Evolutionary conservation across 2,329 filamentous ascomycete species (phyloP).

Genomic region (Aspergillus hiratsukae): DNA sequence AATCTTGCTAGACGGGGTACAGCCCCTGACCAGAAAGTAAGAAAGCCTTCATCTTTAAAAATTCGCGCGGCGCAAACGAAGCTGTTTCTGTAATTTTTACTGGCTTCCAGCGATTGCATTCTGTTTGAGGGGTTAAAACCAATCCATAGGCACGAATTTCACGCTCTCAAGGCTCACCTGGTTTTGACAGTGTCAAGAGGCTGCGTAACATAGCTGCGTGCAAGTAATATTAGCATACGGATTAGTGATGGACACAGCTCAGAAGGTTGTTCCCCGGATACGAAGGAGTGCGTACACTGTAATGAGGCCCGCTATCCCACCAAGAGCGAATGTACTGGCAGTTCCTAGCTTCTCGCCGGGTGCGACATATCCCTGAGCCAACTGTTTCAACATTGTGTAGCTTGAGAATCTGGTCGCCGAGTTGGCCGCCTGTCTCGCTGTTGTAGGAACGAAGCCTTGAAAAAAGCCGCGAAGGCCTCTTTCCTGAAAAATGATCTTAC

Average conservation of each 20-base stretch:
- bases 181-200: conserved; percentile 94
- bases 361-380: conserved; percentile 85
- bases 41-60: conserved; percentile 79
- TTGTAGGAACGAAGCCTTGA: conserved; percentile 93
- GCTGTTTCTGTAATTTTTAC: conserved; percentile 76
- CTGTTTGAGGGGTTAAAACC: conserved; percentile 35
- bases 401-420: conserved; percentile 85
- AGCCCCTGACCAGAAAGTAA: conserved; percentile 93
- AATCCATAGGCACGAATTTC: not conserved
- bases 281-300: conserved; percentile 59
- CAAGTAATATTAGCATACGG: conserved; percentile 7
- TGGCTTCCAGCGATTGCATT: conserved; percentile 94
- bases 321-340: conserved; percentile 83
- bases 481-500: conserved; percentile 79
- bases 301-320: conserved; percentile 80
- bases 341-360: conserved; percentile 92
- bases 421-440: conserved; percentile 90
- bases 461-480: conserved; percentile 90
- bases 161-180: conserved; percentile 35
- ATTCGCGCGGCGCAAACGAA: conserved; percentile 78
- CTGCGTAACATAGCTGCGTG: conserved; percentile 51
- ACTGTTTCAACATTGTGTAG: conserved; percentile 85
- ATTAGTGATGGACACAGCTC: not conserved
- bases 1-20: conserved; percentile 77
- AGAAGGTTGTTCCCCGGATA: not conserved